Evolutionary conservation across 192 early-diverging fungal species (phyloP).

Genomic region (Backusella mclennaniae): DNA sequence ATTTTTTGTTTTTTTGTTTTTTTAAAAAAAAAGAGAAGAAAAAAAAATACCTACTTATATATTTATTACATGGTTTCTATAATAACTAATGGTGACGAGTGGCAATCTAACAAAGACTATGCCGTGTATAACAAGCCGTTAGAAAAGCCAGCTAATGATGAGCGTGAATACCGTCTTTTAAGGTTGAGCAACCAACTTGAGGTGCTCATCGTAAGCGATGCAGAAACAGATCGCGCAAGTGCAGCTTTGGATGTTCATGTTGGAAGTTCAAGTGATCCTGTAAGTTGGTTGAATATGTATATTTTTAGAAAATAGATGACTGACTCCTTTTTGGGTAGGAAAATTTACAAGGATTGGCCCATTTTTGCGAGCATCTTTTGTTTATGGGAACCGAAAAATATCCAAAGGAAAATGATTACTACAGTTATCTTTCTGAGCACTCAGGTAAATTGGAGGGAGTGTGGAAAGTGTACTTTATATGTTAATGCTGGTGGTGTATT

Average conservation of each 20-base stretch:
- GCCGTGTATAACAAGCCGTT: slow-evolving; percentile 20
- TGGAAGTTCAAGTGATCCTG: slow-evolving; percentile 57
- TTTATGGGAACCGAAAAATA: slow-evolving; percentile 69
- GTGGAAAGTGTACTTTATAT: not conserved
- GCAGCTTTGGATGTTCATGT: slow-evolving; percentile 60
- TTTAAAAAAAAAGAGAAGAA: not conserved
- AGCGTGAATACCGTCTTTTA: slow-evolving; percentile 56
- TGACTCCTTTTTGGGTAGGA: slow-evolving; percentile 33
- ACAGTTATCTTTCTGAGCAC: slow-evolving; percentile 46
- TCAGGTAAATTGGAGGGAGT: slow-evolving; percentile 28
- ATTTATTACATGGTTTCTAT: not conserved
- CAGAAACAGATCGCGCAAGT: slow-evolving; percentile 54
- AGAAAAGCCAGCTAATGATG: slow-evolving; percentile 58
- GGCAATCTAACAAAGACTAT: slow-evolving; percentile 5
- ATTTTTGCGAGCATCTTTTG: slow-evolving; percentile 70
- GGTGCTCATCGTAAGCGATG: slow-evolving; percentile 55
- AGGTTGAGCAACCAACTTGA: slow-evolving; percentile 55
- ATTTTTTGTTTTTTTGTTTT: not conserved
- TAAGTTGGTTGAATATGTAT: slow-evolving; percentile 10
- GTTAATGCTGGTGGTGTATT: not conserved
- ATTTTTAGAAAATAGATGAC: not conserved
- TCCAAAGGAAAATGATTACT: slow-evolving; percentile 64
- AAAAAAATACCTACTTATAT: not conserved
- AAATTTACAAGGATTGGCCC: slow-evolving; percentile 60
- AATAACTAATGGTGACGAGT: slow-evolving; percentile 8